Conservation (phyloP, 495 filamentous ascomycete genomes). For the Penicillium parvum region DNA sequence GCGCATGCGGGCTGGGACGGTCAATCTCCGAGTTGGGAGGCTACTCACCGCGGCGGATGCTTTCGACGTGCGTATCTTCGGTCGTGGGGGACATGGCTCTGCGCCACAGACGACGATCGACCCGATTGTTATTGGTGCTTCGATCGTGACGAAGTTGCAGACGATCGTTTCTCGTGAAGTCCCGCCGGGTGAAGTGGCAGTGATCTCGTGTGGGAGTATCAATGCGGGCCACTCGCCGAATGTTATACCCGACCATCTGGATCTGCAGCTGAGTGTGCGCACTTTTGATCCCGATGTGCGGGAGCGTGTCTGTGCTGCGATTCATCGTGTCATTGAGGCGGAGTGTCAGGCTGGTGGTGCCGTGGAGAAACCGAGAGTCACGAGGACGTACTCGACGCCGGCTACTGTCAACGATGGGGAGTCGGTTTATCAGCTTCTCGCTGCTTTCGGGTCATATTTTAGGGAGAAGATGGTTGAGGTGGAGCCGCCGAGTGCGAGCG, state of each 20-base stretch:
- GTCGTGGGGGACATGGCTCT: constrained; percentile 50
- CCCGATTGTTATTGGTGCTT: constrained; percentile 50
- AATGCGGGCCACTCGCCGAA: constrained; percentile 51
- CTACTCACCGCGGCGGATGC: constrained; percentile 38
- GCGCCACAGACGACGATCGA: constrained; percentile 52
- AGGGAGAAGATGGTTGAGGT: constrained; percentile 21
- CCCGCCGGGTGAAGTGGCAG: constrained; percentile 45
- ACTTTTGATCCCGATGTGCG: constrained; percentile 37
- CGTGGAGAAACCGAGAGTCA: constrained; percentile 36
- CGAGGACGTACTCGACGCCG: constrained; percentile 36
- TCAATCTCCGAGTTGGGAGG: constrained; percentile 26
- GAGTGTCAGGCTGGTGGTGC: constrained; percentile 47
- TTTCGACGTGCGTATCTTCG: constrained; percentile 43
- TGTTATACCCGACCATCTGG: constrained; percentile 47
- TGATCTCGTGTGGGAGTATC: constrained; percentile 51
- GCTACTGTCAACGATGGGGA: constrained; percentile 49
- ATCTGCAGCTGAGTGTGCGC: constrained; percentile 48
- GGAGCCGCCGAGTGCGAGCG: constrained; percentile 36
- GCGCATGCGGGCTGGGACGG: constrained; percentile 37
- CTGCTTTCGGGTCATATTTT: constrained; percentile 45
- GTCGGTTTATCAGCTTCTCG: constrained; percentile 34
- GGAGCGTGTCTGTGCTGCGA: constrained; percentile 36
- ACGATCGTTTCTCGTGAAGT: constrained; percentile 52
- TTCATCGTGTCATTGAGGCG: constrained; percentile 50
- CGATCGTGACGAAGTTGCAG: constrained; percentile 53